Percentiles rank a stretch among this genome's conserved stretches.
phyloP scores from a whole-genome alignment of 805 yeast genomes.

The Brettanomyces anomalus region DNA sequence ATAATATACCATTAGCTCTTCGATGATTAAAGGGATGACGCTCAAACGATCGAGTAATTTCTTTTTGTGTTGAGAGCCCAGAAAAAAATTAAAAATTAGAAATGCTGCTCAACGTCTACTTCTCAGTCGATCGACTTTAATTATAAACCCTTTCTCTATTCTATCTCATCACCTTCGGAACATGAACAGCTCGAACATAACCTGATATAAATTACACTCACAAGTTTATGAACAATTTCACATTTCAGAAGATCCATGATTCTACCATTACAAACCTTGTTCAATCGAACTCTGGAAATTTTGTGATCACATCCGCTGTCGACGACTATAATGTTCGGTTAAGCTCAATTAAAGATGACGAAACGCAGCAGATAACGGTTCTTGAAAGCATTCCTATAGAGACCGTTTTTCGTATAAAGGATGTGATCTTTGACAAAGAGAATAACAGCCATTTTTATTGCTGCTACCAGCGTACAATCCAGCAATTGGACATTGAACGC shows the following conservation, averaged over 20 bases:
- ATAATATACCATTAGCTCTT: no score
- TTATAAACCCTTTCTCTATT: no score
- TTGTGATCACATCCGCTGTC: not conserved
- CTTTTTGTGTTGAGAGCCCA: no score
- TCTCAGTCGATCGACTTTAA: no score
- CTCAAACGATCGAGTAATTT: no score
- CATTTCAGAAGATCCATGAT: not conserved
- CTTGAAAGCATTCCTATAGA: not conserved
- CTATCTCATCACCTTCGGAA: no score
- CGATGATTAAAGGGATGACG: no score
- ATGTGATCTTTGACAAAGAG: not conserved
- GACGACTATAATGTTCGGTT: not conserved
- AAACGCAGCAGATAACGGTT: not conserved
- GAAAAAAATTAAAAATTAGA: no score
- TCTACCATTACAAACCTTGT: not conserved
- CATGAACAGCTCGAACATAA: no score
- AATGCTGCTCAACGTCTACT: no score
- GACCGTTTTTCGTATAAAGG: slow-evolving; percentile 1
- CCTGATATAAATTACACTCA: no score
- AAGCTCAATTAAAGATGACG: not conserved
- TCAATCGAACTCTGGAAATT: not conserved
- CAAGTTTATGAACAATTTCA: not conserved
- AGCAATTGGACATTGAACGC: not conserved
- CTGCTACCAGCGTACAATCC: not conserved
- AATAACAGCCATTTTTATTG: not conserved